Evolutionary conservation across 2,329 filamentous ascomycete species (phyloP).

Genomic region (Boeremia exigua): DNA sequence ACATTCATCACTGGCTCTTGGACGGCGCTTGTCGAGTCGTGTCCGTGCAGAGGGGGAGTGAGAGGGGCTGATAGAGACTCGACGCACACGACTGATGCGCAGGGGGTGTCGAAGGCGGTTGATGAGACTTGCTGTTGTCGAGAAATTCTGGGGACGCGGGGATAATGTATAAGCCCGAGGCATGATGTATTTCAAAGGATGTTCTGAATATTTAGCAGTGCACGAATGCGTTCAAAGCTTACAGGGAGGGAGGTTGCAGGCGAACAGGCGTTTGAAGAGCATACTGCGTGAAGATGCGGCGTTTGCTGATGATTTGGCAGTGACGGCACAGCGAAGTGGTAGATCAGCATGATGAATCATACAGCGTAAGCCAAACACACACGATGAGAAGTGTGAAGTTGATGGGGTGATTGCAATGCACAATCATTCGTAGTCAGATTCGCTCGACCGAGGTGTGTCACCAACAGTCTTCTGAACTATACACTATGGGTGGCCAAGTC

Average conservation of each 20-base stretch:
- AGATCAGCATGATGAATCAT: too few relatives aligned
- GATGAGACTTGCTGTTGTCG: constrained; percentile 17
- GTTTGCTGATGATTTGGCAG: constrained; percentile 23
- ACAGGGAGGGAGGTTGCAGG: not conserved
- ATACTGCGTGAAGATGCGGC: constrained; percentile 10
- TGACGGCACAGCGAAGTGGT: not conserved
- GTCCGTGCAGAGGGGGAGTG: not conserved
- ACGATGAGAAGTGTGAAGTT: not conserved
- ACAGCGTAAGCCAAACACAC: too few relatives aligned
- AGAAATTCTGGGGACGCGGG: not conserved
- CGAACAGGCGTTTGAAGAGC: constrained; percentile 8
- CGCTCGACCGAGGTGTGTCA: constrained; percentile 3
- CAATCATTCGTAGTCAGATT: constrained; percentile 11
- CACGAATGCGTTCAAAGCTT: too few relatives aligned
- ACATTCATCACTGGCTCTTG: constrained; percentile 3
- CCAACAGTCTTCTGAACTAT: constrained; percentile 18
- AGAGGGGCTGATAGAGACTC: not conserved
- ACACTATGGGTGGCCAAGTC: constrained; percentile 26
- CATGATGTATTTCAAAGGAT: not conserved
- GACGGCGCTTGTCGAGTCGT: not conserved
- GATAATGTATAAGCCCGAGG: not conserved
- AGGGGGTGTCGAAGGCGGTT: constrained; percentile 21
- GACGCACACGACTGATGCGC: constrained; percentile 5
- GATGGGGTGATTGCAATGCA: constrained; percentile 5
- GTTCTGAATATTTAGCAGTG: not conserved